Evolutionary conservation across 805 yeast genomes (phyloP).

Genomic region (Candida ulmi): DNA sequence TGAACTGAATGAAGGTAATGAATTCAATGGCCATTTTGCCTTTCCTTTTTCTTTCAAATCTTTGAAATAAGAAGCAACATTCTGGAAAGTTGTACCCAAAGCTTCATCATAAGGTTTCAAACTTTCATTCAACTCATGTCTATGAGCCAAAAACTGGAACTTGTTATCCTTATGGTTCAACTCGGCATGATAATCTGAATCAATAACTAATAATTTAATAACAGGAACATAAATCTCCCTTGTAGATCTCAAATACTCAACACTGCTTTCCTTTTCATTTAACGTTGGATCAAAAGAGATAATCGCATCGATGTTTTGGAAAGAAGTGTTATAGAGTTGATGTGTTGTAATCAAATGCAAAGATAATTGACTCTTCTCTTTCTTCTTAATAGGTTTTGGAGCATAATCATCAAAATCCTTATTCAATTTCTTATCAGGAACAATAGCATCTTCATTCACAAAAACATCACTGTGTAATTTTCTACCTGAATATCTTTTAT

Average conservation of each 20-base stretch:
- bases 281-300: constrained; percentile 43
- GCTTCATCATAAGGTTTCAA: constrained; percentile 13
- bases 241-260: constrained; percentile 21
- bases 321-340: constrained; percentile 30
- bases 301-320: constrained; percentile 35
- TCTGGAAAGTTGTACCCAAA: constrained; percentile 9
- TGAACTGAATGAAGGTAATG: constrained; percentile 11
- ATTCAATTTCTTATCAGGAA: constrained; percentile 24
- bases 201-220: constrained; percentile 37
- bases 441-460: constrained; percentile 15
- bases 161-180: constrained; percentile 15
- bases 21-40: constrained; percentile 5
- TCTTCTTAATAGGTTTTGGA: constrained; percentile 12
- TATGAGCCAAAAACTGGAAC: constrained; percentile 20
- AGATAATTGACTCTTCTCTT: constrained; percentile 16
- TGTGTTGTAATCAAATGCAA: constrained; percentile 41
- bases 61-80: constrained; percentile 7
- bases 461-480: constrained; percentile 37
- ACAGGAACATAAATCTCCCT: constrained; percentile 32
- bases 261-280: constrained; percentile 26
- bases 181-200: constrained; percentile 39
- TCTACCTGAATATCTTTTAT: constrained; percentile 63
- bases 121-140: constrained; percentile 4
- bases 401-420: constrained; percentile 15
- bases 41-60: constrained; percentile 1